phyloP scores from a whole-genome alignment of 1,284 basidiomycete genomes.

The Kalmanozyma brasiliensis region DNA sequence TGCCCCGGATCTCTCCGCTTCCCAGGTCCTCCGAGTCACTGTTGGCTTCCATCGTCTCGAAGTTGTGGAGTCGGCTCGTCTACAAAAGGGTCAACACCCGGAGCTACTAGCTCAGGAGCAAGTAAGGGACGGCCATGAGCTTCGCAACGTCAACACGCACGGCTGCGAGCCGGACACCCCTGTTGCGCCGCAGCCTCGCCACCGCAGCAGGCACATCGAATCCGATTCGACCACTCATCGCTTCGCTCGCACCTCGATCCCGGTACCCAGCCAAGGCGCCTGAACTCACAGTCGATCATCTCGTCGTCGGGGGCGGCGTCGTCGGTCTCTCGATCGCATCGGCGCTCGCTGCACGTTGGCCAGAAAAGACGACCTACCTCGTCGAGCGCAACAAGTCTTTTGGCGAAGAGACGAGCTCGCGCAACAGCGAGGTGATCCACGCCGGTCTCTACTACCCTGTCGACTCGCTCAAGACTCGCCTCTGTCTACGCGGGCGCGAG shows the following conservation, averaged over 20 bases:
- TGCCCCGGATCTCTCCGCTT: conserved; percentile 14
- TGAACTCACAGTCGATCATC: conserved; percentile 82
- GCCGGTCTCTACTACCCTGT: conserved; percentile 79
- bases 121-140: conserved; percentile 1
- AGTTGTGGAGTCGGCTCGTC: not conserved
- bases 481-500: conserved; percentile 87
- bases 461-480: conserved; percentile 83
- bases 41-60: no score
- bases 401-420: conserved; percentile 72
- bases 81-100: not conserved
- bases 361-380: conserved; percentile 80
- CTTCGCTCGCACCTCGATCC: conserved; percentile 38
- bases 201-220: conserved; percentile 7
- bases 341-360: conserved; percentile 77
- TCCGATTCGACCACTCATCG: conserved; percentile 34
- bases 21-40: no score
- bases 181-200: conserved; percentile 14
- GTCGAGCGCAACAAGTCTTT: conserved; percentile 78
- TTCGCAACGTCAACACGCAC: conserved; percentile 5
- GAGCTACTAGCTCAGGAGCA: not conserved
- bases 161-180: not conserved
- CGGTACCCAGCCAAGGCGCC: conserved; percentile 70
- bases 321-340: conserved; percentile 89
- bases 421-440: conserved; percentile 96
- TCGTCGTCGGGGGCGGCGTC: conserved; percentile 92